Percentiles rank a stretch among this genome's conserved stretches.
Conservation (phyloP, 164 flowering plant species). For the Akebia trifoliata region DNA sequence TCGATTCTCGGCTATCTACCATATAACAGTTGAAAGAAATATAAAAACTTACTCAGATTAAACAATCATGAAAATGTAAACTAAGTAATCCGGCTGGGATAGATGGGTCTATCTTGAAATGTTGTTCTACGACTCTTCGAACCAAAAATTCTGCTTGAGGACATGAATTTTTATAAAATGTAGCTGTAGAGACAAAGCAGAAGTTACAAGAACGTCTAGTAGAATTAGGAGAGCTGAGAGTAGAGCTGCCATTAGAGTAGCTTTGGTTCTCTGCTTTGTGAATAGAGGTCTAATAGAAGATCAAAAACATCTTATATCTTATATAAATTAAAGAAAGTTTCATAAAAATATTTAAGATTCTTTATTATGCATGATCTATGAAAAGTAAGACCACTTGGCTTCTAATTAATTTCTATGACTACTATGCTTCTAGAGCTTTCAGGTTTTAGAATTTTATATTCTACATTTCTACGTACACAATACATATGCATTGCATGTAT, state of each 20-base stretch:
- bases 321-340: neutral
- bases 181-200: slow-evolving; percentile 8
- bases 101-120: slow-evolving; percentile 17
- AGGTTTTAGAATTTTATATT: too few species aligned
- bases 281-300: neutral
- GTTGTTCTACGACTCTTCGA: slow-evolving; percentile 3
- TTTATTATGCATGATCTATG: too few species aligned
- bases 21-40: too few species aligned
- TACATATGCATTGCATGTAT: too few species aligned
- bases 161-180: slow-evolving; percentile 14
- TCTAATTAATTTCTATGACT: too few species aligned
- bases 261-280: slow-evolving; percentile 11
- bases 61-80: slow-evolving; percentile 23
- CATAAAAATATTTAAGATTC: too few species aligned
- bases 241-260: slow-evolving; percentile 17
- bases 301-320: neutral
- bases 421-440: too few species aligned
- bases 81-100: slow-evolving; percentile 17
- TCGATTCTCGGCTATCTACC: too few species aligned
- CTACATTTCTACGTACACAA: too few species aligned
- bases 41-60: slow-evolving; percentile 16
- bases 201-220: neutral
- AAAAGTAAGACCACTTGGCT: too few species aligned
- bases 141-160: slow-evolving; percentile 21
- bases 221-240: slow-evolving; percentile 6